phyloP scores from a whole-genome alignment of 2,329 filamentous ascomycete species.

The Fusarium subglutinans region DNA sequence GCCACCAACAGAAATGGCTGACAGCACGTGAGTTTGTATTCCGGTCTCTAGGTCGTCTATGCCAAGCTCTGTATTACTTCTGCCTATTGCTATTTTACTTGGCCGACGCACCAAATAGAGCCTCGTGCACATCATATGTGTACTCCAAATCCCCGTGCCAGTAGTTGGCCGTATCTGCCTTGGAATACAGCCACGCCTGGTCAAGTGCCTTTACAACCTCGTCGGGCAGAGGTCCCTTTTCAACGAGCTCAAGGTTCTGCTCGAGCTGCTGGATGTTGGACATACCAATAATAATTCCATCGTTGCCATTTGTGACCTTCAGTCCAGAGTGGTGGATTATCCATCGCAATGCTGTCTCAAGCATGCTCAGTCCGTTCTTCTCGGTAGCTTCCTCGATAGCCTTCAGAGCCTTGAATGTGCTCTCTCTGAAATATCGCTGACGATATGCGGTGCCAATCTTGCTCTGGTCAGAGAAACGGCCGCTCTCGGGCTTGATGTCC shows the following conservation, averaged over 20 bases:
- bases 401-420: conserved; percentile 69
- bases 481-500: conserved; percentile 69
- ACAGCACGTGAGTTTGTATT: conserved; percentile 8
- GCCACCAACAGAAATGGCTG: conserved; percentile 7
- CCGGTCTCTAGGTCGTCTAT: neutral
- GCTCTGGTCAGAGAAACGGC: conserved; percentile 73
- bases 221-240: conserved; percentile 78
- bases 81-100: conserved; percentile 46
- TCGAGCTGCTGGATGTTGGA: conserved; percentile 66
- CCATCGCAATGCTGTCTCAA: conserved; percentile 81
- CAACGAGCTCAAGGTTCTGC: conserved; percentile 65
- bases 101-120: conserved; percentile 61
- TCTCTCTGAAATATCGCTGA: conserved; percentile 76
- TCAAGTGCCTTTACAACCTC: conserved; percentile 80
- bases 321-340: conserved; percentile 74
- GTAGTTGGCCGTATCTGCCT: conserved; percentile 63
- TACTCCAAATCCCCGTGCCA: conserved; percentile 72
- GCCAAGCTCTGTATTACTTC: neutral
- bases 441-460: conserved; percentile 67
- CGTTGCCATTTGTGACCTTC: conserved; percentile 61
- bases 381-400: conserved; percentile 73
- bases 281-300: conserved; percentile 69
- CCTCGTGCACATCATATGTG: conserved; percentile 70
- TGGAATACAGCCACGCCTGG: conserved; percentile 78
- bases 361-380: conserved; percentile 73